phyloP scores from a whole-genome alignment of 2,329 filamentous ascomycete species.

The Fusarium sp. region DNA sequence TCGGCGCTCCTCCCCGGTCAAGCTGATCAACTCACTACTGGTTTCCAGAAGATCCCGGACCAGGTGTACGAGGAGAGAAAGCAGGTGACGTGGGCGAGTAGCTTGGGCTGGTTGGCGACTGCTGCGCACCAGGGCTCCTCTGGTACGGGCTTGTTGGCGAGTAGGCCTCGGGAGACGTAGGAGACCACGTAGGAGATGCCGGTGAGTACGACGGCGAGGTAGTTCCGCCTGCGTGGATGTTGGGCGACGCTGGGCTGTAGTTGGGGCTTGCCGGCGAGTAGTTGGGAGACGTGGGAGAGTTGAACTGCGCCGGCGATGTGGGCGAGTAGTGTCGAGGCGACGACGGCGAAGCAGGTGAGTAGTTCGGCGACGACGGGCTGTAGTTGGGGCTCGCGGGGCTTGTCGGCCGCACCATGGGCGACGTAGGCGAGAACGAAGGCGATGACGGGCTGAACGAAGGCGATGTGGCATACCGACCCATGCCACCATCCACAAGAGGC shows the following conservation, averaged over 20 bases:
- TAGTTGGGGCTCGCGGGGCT: slow-evolving; percentile 71
- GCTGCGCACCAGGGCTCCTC: slow-evolving; percentile 64
- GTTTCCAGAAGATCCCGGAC: slow-evolving; percentile 57
- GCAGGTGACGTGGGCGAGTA: slow-evolving; percentile 74
- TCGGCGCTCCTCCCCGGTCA: background rate
- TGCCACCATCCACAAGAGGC: slow-evolving; percentile 68
- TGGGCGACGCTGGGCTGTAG: slow-evolving; percentile 77
- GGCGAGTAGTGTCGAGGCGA: slow-evolving; percentile 70
- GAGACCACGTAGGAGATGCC: slow-evolving; percentile 82
- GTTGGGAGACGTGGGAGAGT: slow-evolving; percentile 79
- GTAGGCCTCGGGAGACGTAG: slow-evolving; percentile 75
- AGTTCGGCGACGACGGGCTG: slow-evolving; percentile 74
- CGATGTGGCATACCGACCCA: slow-evolving; percentile 66
- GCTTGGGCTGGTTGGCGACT: slow-evolving; percentile 75
- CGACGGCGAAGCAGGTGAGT: slow-evolving; percentile 71
- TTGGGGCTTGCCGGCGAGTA: slow-evolving; percentile 79
- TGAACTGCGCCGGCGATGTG: slow-evolving; percentile 80
- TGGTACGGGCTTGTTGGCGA: slow-evolving; percentile 74
- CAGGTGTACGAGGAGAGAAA: slow-evolving; percentile 60
- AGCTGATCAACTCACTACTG: slow-evolving; percentile 51
- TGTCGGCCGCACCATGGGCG: slow-evolving; percentile 67
- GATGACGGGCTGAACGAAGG: slow-evolving; percentile 74
- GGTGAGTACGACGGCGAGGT: slow-evolving; percentile 74
- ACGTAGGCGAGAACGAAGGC: slow-evolving; percentile 73
- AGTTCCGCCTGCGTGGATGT: slow-evolving; percentile 56